A percentile compares a stretch with the other conserved stretches of the same genome.
These are phyloP conservation scores for Tolypocladium tropicale DNA, from an alignment of 2,329 filamentous ascomycete species.

Conservation along the genomic window DNA sequence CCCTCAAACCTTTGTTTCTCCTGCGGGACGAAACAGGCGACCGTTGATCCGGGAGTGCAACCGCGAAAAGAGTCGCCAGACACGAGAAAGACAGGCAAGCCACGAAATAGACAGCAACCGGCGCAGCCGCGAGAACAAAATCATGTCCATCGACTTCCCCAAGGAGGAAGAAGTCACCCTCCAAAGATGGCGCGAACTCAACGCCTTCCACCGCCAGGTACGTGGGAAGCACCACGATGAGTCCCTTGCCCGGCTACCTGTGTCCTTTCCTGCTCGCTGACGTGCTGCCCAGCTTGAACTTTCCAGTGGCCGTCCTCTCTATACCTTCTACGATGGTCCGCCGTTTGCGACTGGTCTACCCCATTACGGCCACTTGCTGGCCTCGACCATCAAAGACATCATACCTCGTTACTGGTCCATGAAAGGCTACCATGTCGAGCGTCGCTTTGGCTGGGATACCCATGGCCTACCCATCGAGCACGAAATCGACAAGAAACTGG, in stretches of 20 bases:
- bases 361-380: constrained; percentile 65
- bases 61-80: background rate
- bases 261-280: background rate
- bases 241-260: no score
- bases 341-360: constrained; percentile 65
- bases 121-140: constrained; percentile 1
- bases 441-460: constrained; percentile 90
- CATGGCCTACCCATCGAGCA: constrained; percentile 93
- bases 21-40: background rate
- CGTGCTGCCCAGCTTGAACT: constrained; percentile 49
- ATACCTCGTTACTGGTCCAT: constrained; percentile 96
- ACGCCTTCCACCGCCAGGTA: constrained; percentile 81
- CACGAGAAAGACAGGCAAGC: no score
- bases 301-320: constrained; percentile 70
- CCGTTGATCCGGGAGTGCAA: background rate
- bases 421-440: constrained; percentile 88
- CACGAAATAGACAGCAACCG: background rate
- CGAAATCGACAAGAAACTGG: constrained; percentile 93
- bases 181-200: constrained; percentile 79
- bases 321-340: constrained; percentile 90
- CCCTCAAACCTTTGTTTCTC: background rate
- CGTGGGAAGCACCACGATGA: constrained; percentile 5
- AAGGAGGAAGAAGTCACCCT: constrained; percentile 82
- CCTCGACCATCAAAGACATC: constrained; percentile 94
- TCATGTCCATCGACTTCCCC: constrained; percentile 85